Base-by-base conservation (phyloP, 768 basidiomycete species). In the Tephrocybe sp. region DNA sequence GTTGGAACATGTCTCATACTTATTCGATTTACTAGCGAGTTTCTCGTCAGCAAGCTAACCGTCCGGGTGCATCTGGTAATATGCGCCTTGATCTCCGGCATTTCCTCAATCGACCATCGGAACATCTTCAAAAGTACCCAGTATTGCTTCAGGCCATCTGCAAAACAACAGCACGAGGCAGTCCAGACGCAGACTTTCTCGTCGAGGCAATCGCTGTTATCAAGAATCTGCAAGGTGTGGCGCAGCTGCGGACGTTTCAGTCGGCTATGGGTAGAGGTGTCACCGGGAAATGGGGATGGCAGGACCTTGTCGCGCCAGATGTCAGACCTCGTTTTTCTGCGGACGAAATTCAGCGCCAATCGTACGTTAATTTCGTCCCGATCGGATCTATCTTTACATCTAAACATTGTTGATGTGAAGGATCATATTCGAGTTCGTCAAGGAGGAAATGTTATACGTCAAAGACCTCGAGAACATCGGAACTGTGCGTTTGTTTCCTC, bases 371-470 rank as follows among this genome's bases (percentile, higher is more conserved):
- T 8, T 10, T 37, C 1, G 11, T 9, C 15, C 38, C 38, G 15
- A 38, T 38, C 21, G 31, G 18, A 44, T 38, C 33, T 16, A 23
- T 24, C 6, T 2, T 19, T 25, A 33, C 44, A n/a, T 45, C 24
- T 45, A 12, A 39, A 10, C 3, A 12, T 27, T 33, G 42, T 47
- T 10, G 15, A 48, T 45, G 30, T 25, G 29, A 57, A 94, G 91
- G 42, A 83, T 90, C 56, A 94, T 97, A 40, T 97, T 95, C 60
- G 94, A 97, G 69, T 69, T 97, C 49, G 95, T 97, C 66, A 90
- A 95, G 63, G 88, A 88, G 51, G 94, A 97, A 69, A 97, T 97
- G 93, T 81, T 83, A 21, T 97, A 95, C 64, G 94, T 95, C n/a
- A 88, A 84, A 53, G 94, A 97, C 71, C 69, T 97, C 42, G 89